phyloP scores from a whole-genome alignment of 2,329 filamentous ascomycete species.

The Arthrobotrys sinensis region DNA sequence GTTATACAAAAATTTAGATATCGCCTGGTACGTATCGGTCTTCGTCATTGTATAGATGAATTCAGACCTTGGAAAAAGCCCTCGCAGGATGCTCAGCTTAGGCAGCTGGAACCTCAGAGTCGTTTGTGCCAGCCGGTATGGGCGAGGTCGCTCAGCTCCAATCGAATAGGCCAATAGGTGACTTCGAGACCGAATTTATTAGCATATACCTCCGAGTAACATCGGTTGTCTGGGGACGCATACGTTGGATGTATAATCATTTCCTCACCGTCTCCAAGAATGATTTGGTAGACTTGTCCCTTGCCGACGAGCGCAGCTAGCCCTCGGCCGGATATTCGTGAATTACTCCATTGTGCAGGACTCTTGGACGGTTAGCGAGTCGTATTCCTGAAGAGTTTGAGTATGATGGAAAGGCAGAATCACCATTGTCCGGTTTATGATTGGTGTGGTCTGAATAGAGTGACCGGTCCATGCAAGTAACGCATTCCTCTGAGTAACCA shows the following conservation, averaged over 20 bases:
- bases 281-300: slow-evolving; percentile 90
- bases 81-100: slow-evolving; percentile 73
- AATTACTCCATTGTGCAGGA: slow-evolving; percentile 91
- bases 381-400: background rate
- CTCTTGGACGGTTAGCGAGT: slow-evolving; percentile 71
- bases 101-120: slow-evolving; percentile 84
- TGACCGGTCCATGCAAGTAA: slow-evolving; percentile 97
- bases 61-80: slow-evolving; percentile 78
- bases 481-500: slow-evolving; percentile 87
- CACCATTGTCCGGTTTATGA: slow-evolving; percentile 80
- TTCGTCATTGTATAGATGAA: slow-evolving; percentile 82
- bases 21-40: slow-evolving; percentile 79
- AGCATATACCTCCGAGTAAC: background rate
- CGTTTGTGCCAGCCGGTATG: slow-evolving; percentile 88
- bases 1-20: slow-evolving; percentile 77
- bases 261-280: slow-evolving; percentile 84
- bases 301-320: slow-evolving; percentile 86
- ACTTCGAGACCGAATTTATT: slow-evolving; percentile 67
- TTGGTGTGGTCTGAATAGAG: slow-evolving; percentile 81
- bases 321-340: slow-evolving; percentile 87
- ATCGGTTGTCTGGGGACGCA: slow-evolving; percentile 29
- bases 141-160: slow-evolving; percentile 77
- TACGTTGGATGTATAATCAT: slow-evolving; percentile 87
- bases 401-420: slow-evolving; percentile 15
- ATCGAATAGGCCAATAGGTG: slow-evolving; percentile 92